These are phyloP conservation scores for Uronychia setigera DNA, from an alignment of 73 alveolate genomes.

Conservation along the genomic window DNA sequence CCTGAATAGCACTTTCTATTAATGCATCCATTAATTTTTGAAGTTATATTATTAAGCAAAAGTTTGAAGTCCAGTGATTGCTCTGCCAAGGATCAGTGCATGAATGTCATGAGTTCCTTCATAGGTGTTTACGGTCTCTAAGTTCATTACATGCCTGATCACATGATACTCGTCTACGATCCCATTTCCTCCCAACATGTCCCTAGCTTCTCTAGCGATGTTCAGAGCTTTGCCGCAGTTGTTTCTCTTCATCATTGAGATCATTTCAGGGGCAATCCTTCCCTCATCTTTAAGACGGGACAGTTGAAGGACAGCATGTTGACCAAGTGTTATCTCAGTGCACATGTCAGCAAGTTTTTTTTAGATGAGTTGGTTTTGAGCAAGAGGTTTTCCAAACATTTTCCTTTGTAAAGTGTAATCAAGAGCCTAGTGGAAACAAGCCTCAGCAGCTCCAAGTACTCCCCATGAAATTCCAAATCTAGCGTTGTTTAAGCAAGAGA, in stretches of 20 bases:
- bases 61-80: conserved; percentile 93
- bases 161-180: conserved; percentile 93
- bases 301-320: conserved; percentile 62
- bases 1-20: neutral
- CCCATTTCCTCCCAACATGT: conserved; percentile 96
- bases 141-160: conserved; percentile 88
- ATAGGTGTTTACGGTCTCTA: conserved; percentile 91
- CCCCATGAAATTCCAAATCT: conserved; percentile 98
- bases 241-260: conserved; percentile 91
- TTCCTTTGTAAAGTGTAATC: conserved; percentile 82
- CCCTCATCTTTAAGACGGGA: conserved; percentile 85
- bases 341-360: conserved; percentile 91
- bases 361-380: conserved; percentile 77
- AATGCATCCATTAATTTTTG: neutral
- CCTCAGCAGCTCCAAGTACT: conserved; percentile 95
- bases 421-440: conserved; percentile 81
- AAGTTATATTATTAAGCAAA: conserved; percentile 58
- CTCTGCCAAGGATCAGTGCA: conserved; percentile 91
- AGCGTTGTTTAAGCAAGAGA: conserved; percentile 93
- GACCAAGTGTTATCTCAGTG: conserved; percentile 83
- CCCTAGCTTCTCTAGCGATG: conserved; percentile 92
- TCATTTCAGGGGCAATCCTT: conserved; percentile 85
- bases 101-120: conserved; percentile 90
- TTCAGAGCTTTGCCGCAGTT: conserved; percentile 85
- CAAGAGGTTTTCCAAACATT: conserved; percentile 79